Base-by-base conservation (phyloP, 2,329 filamentous ascomycete genomes). In the Trichoderma afroharzianum region DNA sequence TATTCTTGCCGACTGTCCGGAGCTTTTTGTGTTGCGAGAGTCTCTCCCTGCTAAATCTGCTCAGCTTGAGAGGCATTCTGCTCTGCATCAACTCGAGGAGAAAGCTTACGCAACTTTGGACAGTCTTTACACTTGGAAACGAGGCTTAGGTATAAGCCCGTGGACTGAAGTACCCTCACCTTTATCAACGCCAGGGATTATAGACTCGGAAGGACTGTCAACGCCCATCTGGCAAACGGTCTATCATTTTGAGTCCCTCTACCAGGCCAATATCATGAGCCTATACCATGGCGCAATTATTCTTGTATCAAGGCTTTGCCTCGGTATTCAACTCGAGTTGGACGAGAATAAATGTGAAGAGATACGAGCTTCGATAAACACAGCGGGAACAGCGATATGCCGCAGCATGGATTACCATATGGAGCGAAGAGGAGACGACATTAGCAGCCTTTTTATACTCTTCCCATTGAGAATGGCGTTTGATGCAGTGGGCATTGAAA, bases 241-340 rank as follows among this genome's bases (percentile, higher is more conserved):
- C 43, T 50, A 50, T 50, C 43, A 50, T 21, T 50, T 50, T 50
- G 43, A 50, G 43, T 50, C 43, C 43, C 43, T 50, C 43, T 50
- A 50, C 4, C 43, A 50, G 43, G 43, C 43, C n/a, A 50, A 50
- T 21, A 50, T 50, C 4, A 21, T 50, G 43, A 50, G 43, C 12
- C n/a, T 50, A 11, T 50, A 50, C 6, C 43, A 50, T 6, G n/a
- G 43, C 9, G 43, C 43, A 9, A 21, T 50, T 50, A 21, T 50
- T 21, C 43, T 50, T 1, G 43, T 50, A 50, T 21, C n/a, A 50
- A n/a, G n/a, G 9, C 43, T 50, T 21, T 50, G 43, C 7, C 43
- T 50, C 3, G 43, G 43, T 3, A 50, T 50, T 50, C 43, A 50
- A 50, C n/a, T 50, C 1, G 43, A 50, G 9, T 21, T 50, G 9